Conservation (phyloP, 495 filamentous ascomycete genomes). For the Xylaria curta region DNA sequence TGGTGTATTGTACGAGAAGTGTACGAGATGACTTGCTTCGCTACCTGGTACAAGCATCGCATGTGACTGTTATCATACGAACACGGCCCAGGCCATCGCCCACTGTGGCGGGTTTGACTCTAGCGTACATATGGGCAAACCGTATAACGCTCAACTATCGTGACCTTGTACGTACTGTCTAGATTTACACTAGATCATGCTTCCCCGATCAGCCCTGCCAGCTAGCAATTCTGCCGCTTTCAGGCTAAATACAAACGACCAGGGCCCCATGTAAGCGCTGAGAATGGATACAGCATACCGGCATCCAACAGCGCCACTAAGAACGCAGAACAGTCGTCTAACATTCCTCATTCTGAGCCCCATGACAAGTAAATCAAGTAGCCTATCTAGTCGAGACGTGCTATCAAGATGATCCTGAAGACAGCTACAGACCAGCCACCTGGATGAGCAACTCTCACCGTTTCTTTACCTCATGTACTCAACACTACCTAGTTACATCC, state of each 20-base stretch:
- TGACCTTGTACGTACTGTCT: background rate
- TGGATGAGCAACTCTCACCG: background rate
- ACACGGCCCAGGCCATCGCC: background rate
- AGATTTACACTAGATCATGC: slow-evolving; percentile 16
- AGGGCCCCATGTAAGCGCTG: slow-evolving; percentile 9
- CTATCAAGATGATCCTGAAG: background rate
- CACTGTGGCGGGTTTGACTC: slow-evolving; percentile 10
- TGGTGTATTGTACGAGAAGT: background rate
- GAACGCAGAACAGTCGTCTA: background rate
- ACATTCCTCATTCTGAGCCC: background rate
- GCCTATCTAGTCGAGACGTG: slow-evolving; percentile 8
- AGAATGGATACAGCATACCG: background rate
- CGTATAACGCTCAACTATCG: background rate
- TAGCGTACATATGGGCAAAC: background rate
- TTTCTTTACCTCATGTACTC: background rate
- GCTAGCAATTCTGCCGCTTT: slow-evolving; percentile 27
- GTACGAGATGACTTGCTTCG: background rate
- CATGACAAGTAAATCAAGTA: slow-evolving; percentile 6
- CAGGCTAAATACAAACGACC: slow-evolving; percentile 27
- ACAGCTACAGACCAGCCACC: background rate
- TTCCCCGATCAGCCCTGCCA: slow-evolving; percentile 22
- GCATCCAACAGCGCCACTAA: slow-evolving; percentile 10
- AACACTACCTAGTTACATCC: background rate
- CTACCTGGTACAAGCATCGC: background rate
- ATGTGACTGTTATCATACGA: slow-evolving; percentile 7